These are phyloP conservation scores for Fomitiporia mediterranea DNA, from an alignment of 1,284 basidiomycete genomes.

Conservation along the genomic window DNA sequence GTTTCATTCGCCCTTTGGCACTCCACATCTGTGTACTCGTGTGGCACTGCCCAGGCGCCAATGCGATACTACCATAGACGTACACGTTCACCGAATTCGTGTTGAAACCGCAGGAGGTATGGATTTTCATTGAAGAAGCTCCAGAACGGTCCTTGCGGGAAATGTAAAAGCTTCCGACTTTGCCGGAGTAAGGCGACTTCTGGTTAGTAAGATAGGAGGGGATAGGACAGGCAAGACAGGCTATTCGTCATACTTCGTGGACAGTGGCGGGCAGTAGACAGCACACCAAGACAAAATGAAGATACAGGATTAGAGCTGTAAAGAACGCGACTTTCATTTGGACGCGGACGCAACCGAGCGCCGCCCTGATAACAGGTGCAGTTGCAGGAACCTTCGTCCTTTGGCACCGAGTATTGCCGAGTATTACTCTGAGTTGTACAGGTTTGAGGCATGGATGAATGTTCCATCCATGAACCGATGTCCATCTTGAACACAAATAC, in stretches of 20 bases:
- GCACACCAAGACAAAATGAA: slow-evolving; percentile 1
- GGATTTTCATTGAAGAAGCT: slow-evolving; percentile 1
- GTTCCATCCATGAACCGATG: neutral
- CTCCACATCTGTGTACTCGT: neutral
- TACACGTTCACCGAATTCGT: neutral
- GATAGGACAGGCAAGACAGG: slow-evolving; percentile 28
- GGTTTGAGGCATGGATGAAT: neutral
- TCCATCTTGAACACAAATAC: neutral
- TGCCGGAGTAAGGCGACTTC: neutral
- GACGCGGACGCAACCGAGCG: neutral
- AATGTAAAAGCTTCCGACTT: neutral
- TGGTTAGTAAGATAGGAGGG: slow-evolving; percentile 35
- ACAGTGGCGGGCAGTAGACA: neutral
- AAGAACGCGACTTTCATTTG: neutral
- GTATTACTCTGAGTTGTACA: neutral
- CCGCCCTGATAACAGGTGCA: neutral
- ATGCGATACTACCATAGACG: neutral
- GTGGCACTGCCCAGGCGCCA: neutral
- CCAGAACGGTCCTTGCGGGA: neutral
- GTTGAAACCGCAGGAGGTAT: neutral
- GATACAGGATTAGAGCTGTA: slow-evolving; percentile 1
- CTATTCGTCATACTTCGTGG: slow-evolving; percentile 42
- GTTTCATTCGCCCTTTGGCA: neutral
- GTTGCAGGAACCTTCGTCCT: too few relatives aligned
- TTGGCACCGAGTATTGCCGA: neutral